phyloP scores from a whole-genome alignment of 306 rosid genomes.

The Purshia tridentata region DNA sequence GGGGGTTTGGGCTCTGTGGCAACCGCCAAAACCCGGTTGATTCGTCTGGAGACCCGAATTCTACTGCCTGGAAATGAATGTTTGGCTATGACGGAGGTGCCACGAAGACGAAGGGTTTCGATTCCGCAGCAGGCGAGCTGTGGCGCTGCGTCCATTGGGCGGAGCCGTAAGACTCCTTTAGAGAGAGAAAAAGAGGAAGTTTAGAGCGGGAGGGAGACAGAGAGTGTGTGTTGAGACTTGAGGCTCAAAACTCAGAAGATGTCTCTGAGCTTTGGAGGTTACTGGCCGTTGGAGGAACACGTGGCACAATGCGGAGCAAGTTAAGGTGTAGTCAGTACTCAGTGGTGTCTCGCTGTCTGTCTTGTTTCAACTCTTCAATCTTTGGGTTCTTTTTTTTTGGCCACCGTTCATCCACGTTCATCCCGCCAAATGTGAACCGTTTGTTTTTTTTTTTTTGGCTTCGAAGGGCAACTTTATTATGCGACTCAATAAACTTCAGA shows the following conservation, averaged over 20 bases:
- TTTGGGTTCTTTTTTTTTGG: too few relatives aligned
- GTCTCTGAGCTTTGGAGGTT: not conserved
- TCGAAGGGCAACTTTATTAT: too few relatives aligned
- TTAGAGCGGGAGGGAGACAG: not conserved
- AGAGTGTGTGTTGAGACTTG: too few relatives aligned
- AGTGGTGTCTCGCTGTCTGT: too few relatives aligned
- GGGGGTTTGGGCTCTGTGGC: constrained; percentile 66
- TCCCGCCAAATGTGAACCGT: too few relatives aligned
- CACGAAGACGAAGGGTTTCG: constrained; percentile 42
- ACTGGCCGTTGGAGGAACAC: constrained; percentile 36
- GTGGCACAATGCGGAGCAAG: constrained; percentile 35
- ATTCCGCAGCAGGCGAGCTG: constrained; percentile 63
- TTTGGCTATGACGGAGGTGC: constrained; percentile 30
- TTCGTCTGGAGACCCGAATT: constrained; percentile 46
- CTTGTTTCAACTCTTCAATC: too few relatives aligned
- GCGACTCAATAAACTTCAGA: too few relatives aligned
- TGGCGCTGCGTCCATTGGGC: constrained; percentile 72
- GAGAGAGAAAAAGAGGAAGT: not conserved
- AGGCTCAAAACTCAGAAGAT: too few relatives aligned
- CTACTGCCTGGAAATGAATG: constrained; percentile 14
- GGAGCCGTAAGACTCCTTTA: constrained; percentile 1
- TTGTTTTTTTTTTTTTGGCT: too few relatives aligned
- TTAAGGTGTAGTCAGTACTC: too few relatives aligned
- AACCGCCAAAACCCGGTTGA: constrained; percentile 51
- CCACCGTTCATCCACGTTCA: too few relatives aligned